Evolutionary conservation across 1,139 yeast genomes (phyloP), one percentile per base, ranked within the genome.

Genomic region (Candida neerlandica): DNA sequence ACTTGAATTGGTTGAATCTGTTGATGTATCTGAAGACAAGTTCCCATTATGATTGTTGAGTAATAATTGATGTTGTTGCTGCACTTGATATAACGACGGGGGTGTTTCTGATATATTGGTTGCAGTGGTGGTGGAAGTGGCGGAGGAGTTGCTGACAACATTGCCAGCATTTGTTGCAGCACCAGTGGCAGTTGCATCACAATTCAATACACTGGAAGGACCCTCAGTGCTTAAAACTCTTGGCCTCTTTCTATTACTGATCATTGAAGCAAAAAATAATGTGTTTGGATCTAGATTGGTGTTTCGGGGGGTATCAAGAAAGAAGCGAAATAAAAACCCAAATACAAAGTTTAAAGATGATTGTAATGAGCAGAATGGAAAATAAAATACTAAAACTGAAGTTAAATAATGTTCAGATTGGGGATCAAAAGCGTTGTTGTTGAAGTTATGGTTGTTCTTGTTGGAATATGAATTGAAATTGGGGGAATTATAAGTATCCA

Each of bases 181-280:
- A 29, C 49, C 34, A 14, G 16, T n/a, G 11, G 23, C 38, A 7
- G 45, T 46, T 54, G 54, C 58, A 51, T 67, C 75, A 55, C 73
- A 71, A 34, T 37, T 37, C 14, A 70, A 65, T 50, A 71, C 80
- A 55, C 78, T 71, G 14, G 44, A 29, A 32, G 38, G 44, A 21
- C 44, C 35, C 14, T 42, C 44, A 29, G 44, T 42, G 12, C 44
- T 51, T 56, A 75, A 73, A 30, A 79, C 80, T 60, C 81, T 69
- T 38, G 81, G 80, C 55, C 81, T 64, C 54, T 76, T 76, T 54
- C 81, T 61, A 57, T 75, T 75, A 35, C 75, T 63, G 27, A 73
- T 70, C 54, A 42, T 41, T 29, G 37, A 15, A 15, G 35, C 10
- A 15, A 15, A n/a, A 5, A 12, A n/a, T 5, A 14, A 1, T 35